Evolutionary conservation across 2,329 filamentous ascomycete genomes (phyloP).

Genomic region (Aspergillus pseudoglaucus): DNA sequence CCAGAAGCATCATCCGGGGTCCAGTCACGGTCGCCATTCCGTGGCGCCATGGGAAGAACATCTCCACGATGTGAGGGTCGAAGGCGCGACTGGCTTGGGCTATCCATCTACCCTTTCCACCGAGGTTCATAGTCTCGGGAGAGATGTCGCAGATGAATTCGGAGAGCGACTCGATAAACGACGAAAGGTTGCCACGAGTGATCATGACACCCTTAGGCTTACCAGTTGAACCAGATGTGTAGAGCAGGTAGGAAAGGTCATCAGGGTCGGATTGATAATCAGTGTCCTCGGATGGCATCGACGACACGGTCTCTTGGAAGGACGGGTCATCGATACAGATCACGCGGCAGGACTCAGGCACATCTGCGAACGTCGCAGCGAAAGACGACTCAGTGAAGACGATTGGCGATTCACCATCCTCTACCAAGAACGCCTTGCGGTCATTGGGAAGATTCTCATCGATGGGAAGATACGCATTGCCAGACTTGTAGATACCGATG

Average conservation of each 20-base stretch:
- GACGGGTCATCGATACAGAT: conserved; percentile 39
- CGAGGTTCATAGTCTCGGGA: conserved; percentile 5
- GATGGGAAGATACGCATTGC: conserved; percentile 73
- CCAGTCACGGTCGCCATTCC: conserved; percentile 9
- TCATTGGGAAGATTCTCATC: conserved; percentile 66
- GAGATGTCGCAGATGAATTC: conserved; percentile 10
- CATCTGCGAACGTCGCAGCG: conserved; percentile 31
- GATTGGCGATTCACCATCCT: conserved; percentile 62
- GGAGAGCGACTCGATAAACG: conserved; percentile 8
- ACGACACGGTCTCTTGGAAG: conserved; percentile 28
- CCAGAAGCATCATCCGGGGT: conserved; percentile 7
- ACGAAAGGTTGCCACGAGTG: conserved; percentile 64
- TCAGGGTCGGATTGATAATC: conserved; percentile 33
- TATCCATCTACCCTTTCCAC: conserved; percentile 7
- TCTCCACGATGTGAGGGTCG: conserved; percentile 11
- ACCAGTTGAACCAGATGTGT: conserved; percentile 72
- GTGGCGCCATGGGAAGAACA: conserved; percentile 11
- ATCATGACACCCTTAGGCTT: conserved; percentile 83
- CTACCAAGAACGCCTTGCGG: conserved; percentile 69
- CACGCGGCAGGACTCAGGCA: conserved; percentile 35
- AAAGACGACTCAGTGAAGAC: conserved; percentile 54
- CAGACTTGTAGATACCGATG: conserved; percentile 73
- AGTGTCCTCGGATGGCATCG: conserved; percentile 29
- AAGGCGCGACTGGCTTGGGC: conserved; percentile 13
- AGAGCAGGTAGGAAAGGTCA: conserved; percentile 8